Evolutionary conservation across 106 monocot genomes (phyloP), one percentile per base, ranked within the genome.

Genomic region (Dioscorea zingiberensis): DNA sequence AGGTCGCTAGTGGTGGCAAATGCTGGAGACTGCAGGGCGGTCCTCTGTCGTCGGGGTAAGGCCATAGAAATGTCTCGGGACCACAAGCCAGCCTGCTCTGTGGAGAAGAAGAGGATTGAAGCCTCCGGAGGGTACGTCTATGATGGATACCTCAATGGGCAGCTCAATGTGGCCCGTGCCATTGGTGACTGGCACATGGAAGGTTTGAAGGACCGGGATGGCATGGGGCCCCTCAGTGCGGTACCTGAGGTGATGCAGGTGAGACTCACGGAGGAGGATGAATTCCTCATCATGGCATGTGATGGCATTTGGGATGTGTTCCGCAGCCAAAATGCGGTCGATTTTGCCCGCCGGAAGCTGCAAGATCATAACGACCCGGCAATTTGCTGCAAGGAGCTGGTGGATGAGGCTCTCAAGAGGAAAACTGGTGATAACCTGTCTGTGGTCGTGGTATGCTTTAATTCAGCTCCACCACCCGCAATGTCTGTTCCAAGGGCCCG

Each of bases 231-330:
- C 0, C 90, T 94, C 11, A 94, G 74, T 47, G 90, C 94, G 4
- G 90, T 82, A 65, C 94, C 94, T 15, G 94, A 94, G 74, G 70
- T 94, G 30, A 84, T 62, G 73, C 64, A 18, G 2, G 76, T 32
- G 60, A 74, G 51, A 11, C 77, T 94, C n/a, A 90, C 82, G 0
- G 77, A 90, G 16, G 94, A 90, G 62, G 90, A 94, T 16, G 94
- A 94, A 73, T 94, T 94, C 68, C 73, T 94, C 21, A 87, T 94
- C 54, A 80, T 94, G 21, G 94, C 86, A 0, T 94, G 94, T 19
- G 94, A 94, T 47, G 94, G 94, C 5, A 70, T 94, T 9, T 94
- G 94, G 94, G 94, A 94, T 8, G 94, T 94, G 2, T 87, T 94
- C 63, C 76, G 77, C 16, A 94, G 87, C 71, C 94, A 94, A 63